A percentile compares a stretch with the other conserved stretches of the same genome.
These are phyloP conservation scores for Coniosporium tulheliwenetii DNA, from an alignment of 2,329 filamentous ascomycete genomes.

Conservation along the genomic window DNA sequence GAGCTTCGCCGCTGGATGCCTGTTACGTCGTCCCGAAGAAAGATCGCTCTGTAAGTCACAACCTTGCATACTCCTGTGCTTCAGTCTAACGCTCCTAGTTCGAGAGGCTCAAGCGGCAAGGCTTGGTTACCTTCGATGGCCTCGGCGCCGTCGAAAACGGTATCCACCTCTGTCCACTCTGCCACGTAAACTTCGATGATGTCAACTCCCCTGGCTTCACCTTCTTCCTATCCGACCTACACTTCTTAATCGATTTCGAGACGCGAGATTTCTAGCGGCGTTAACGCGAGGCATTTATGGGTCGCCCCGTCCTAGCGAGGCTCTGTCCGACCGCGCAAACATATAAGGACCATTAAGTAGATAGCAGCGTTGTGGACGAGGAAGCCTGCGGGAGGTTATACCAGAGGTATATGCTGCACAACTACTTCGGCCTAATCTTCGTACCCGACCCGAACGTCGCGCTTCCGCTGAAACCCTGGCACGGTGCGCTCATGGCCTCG, in stretches of 20 bases:
- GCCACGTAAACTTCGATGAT: conserved; percentile 1
- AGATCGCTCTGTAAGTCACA: neutral
- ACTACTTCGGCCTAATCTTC: neutral
- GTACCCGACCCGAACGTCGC: neutral
- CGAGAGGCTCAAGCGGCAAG: neutral
- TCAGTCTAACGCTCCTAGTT: neutral
- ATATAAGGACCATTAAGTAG: neutral
- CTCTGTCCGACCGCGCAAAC: neutral
- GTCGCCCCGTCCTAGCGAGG: neutral
- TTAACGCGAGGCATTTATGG: neutral
- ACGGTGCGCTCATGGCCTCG: neutral
- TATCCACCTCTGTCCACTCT: conserved; percentile 1
- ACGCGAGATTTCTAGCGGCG: neutral
- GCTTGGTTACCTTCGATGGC: too few relatives aligned
- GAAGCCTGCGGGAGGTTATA: neutral
- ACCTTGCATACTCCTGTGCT: neutral
- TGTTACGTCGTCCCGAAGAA: neutral
- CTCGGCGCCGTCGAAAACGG: neutral
- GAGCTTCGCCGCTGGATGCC: neutral
- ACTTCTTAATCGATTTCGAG: conserved; percentile 2
- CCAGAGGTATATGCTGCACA: neutral
- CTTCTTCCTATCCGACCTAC: conserved; percentile 1
- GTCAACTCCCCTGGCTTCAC: neutral
- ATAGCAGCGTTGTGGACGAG: neutral
- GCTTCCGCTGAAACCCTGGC: neutral